Conservation (phyloP, 2,329 filamentous ascomycete species). For the Cercospora citrullina region DNA sequence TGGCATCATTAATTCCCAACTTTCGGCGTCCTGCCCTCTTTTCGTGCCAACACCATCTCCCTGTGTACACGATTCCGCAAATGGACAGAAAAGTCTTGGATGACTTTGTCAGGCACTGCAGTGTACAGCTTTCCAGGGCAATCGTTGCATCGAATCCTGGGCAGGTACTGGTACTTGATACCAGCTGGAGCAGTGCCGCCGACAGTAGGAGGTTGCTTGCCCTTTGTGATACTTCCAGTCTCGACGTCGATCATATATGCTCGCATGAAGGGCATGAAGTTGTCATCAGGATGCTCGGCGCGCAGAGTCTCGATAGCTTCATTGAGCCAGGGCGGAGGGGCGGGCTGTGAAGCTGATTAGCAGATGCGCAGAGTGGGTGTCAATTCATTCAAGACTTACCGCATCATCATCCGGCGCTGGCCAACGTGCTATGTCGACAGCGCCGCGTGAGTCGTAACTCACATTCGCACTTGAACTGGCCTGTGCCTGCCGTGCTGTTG, state of each 20-base stretch:
- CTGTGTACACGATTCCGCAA: conserved; percentile 76
- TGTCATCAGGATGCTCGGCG: conserved; percentile 71
- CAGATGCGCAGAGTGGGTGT: conserved; percentile 11
- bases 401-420: conserved; percentile 59
- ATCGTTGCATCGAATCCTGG: conserved; percentile 86
- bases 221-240: conserved; percentile 63
- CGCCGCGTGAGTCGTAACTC: conserved; percentile 50
- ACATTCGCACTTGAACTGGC: conserved; percentile 16
- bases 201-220: conserved; percentile 38
- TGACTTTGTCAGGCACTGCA: conserved; percentile 78
- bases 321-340: conserved; percentile 82
- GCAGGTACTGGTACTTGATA: conserved; percentile 78
- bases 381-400: conserved; percentile 53
- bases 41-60: conserved; percentile 12
- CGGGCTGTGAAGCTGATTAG: conserved; percentile 58
- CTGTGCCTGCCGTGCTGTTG: conserved; percentile 20
- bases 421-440: conserved; percentile 65
- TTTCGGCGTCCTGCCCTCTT: conserved; percentile 1
- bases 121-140: conserved; percentile 95
- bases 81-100: conserved; percentile 90
- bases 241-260: conserved; percentile 73
- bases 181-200: conserved; percentile 60
- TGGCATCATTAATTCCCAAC: not conserved
- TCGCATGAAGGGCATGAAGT: conserved; percentile 89
- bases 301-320: conserved; percentile 71